phyloP scores from a whole-genome alignment of 225 moss, liverwort and hornwort genomes.

The Sphagnum contortum region DNA sequence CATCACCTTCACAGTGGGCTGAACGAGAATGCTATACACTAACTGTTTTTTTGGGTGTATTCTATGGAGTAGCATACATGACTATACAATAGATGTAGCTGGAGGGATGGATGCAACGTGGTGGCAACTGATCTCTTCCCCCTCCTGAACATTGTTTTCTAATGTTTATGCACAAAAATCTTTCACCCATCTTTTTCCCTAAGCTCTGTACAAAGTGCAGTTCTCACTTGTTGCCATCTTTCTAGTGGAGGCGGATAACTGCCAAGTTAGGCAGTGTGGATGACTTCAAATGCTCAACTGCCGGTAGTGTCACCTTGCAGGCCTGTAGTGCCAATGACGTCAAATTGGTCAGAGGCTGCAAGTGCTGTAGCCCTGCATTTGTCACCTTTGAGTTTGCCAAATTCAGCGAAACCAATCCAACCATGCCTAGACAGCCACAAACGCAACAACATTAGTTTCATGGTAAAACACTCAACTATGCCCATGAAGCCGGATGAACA shows the following conservation, averaged over 20 bases:
- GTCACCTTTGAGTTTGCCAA: constrained; percentile 74
- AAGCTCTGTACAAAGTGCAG: too few relatives aligned
- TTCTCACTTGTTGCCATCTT: too few relatives aligned
- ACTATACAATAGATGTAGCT: too few relatives aligned
- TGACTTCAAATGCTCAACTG: constrained; percentile 57
- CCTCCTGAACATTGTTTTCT: too few relatives aligned
- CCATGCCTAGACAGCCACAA: constrained; percentile 48
- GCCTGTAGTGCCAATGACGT: constrained; percentile 75
- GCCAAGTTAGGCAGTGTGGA: constrained; percentile 65
- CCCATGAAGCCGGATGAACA: too few relatives aligned
- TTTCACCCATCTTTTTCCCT: too few relatives aligned
- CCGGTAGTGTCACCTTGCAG: constrained; percentile 67
- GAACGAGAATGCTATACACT: not conserved
- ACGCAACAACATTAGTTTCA: not conserved
- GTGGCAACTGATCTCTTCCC: too few relatives aligned
- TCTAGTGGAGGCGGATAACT: constrained; percentile 64
- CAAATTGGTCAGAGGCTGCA: constrained; percentile 65
- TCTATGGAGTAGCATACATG: not conserved
- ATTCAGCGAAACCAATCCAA: constrained; percentile 66
- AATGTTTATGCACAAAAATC: too few relatives aligned
- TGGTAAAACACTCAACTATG: not conserved
- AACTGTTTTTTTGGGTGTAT: not conserved
- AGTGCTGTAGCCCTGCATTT: constrained; percentile 71
- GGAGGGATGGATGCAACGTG: too few relatives aligned
- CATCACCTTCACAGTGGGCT: not conserved